Percentiles rank a stretch among this genome's conserved stretches.
Evolutionary conservation across 352 stramenopile genomes (phyloP).

Genomic region (Pythium aquatile): DNA sequence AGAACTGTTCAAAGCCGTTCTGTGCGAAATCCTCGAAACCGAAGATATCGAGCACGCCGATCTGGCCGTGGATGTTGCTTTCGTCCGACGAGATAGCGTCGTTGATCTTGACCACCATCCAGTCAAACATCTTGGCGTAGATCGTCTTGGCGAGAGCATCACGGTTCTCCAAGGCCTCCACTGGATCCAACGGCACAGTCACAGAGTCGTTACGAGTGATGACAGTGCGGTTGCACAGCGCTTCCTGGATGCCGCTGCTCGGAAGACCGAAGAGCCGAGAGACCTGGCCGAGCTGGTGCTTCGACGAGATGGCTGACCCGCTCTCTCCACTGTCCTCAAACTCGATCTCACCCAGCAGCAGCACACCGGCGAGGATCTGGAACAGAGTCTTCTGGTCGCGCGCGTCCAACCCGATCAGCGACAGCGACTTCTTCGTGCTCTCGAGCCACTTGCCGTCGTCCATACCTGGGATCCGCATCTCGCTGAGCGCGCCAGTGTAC

Average conservation of each 20-base stretch:
- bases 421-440: constrained; percentile 75
- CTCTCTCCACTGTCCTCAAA: constrained; percentile 83
- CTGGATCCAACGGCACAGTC: constrained; percentile 79
- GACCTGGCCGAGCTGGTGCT: constrained; percentile 61
- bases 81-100: constrained; percentile 79
- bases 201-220: constrained; percentile 85
- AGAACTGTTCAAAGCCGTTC: constrained; percentile 93
- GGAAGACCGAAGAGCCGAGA: constrained; percentile 90
- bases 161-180: constrained; percentile 92
- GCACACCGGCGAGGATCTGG: constrained; percentile 85
- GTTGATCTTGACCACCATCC: constrained; percentile 94
- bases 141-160: constrained; percentile 97
- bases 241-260: constrained; percentile 83
- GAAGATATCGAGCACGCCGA: constrained; percentile 99
- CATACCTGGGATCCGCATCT: constrained; percentile 85
- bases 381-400: constrained; percentile 74
- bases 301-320: constrained; percentile 71
- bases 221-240: constrained; percentile 92
- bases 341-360: constrained; percentile 96
- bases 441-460: constrained; percentile 85
- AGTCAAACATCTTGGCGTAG: constrained; percentile 98
- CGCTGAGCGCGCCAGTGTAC: constrained; percentile 65
- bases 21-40: constrained; percentile 97
- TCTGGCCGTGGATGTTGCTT: constrained; percentile 70
- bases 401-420: constrained; percentile 67